Percentiles rank a stretch among this genome's conserved stretches.
These are phyloP conservation scores for Ustilago tritici DNA, from an alignment of 1,284 basidiomycete species.

Conservation along the genomic window DNA sequence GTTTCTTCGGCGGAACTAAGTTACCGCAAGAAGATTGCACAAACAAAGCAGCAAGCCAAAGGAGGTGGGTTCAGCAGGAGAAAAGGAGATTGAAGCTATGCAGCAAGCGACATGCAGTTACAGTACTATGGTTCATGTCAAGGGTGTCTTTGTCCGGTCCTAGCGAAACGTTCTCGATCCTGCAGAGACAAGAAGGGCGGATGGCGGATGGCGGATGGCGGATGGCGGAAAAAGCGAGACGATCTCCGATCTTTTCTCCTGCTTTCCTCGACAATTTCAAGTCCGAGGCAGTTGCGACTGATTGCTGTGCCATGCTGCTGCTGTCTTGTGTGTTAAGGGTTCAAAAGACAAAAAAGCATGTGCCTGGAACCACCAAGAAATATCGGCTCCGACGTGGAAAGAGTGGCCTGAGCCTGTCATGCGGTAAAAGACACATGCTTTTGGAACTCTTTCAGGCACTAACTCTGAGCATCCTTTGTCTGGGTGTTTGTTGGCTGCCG, in stretches of 20 bases:
- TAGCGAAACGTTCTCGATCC: neutral
- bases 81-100: constrained; percentile 3
- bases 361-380: constrained; percentile 2
- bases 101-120: neutral
- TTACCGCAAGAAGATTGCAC: neutral
- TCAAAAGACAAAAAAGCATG: neutral
- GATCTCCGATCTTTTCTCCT: constrained; percentile 5
- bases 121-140: neutral
- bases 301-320: neutral
- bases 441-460: neutral
- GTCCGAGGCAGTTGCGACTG: constrained; percentile 11
- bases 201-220: neutral
- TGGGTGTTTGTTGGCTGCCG: constrained; percentile 12
- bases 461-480: neutral
- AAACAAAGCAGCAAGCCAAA: neutral
- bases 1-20: neutral
- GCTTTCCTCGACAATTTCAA: constrained; percentile 3
- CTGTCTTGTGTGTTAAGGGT: neutral
- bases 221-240: neutral
- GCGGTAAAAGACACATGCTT: neutral
- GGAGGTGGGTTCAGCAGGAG: neutral
- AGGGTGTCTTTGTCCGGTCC: neutral
- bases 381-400: neutral
- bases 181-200: neutral
- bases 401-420: neutral